Conservation (phyloP, 2,329 filamentous ascomycete species). For the Ophiosphaerella narmari region DNA sequence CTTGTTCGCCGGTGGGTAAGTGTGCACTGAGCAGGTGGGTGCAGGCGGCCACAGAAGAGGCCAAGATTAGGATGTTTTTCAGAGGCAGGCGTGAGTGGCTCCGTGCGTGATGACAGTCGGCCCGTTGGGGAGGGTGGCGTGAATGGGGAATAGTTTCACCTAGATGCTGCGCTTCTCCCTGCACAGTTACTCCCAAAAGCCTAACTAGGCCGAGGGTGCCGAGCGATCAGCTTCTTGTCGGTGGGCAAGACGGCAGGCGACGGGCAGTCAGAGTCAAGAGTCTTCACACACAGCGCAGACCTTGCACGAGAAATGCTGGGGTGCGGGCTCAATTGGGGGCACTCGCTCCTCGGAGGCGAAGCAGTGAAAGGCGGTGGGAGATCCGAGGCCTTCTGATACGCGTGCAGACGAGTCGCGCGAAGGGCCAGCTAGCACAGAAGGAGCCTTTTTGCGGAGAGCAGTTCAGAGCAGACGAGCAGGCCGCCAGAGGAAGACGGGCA, state of each 20-base stretch:
- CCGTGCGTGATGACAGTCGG: constrained; percentile 28
- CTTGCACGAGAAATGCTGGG: constrained; percentile 18
- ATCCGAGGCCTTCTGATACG: constrained; percentile 12
- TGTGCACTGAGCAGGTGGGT: constrained; percentile 3
- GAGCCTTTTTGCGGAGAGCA: constrained; percentile 17
- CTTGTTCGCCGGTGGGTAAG: constrained; percentile 27
- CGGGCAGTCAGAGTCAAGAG: no score
- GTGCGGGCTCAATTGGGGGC: constrained; percentile 7
- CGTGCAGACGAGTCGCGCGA: no score
- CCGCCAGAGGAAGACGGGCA: constrained; percentile 14
- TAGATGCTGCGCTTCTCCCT: constrained; percentile 25
- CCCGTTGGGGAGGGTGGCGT: constrained; percentile 31
- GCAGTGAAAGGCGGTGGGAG: constrained; percentile 11
- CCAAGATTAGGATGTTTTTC: not conserved
- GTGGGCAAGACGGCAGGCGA: constrained; percentile 15
- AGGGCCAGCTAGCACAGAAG: not conserved
- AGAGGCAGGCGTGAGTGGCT: constrained; percentile 18
- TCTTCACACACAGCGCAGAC: not conserved
- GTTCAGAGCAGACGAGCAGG: constrained; percentile 2
- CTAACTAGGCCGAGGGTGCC: constrained; percentile 42
- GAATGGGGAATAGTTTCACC: constrained; percentile 27
- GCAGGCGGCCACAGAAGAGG: constrained; percentile 23
- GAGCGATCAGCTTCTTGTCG: constrained; percentile 42
- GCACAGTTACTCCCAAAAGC: constrained; percentile 27
- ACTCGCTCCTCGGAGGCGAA: constrained; percentile 1